Conservation (phyloP, 805 yeast species). For the Torulaspora quercuum region DNA sequence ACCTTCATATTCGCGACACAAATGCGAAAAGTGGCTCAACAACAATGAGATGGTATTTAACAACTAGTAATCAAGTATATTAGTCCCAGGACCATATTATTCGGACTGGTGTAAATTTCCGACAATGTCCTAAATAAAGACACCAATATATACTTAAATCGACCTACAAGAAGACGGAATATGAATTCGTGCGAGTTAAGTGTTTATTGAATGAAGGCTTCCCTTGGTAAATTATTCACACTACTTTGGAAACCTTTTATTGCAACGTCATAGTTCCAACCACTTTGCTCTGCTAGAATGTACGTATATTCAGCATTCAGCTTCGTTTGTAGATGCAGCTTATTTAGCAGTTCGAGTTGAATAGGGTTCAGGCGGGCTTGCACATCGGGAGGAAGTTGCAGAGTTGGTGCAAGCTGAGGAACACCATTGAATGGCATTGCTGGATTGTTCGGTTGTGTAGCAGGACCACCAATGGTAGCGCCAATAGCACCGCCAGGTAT, state of each 20-base stretch:
- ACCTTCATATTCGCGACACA: slow-evolving; percentile 3
- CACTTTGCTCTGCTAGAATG: slow-evolving; percentile 83
- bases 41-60: too few species aligned
- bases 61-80: too few species aligned
- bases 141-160: not conserved
- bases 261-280: slow-evolving; percentile 74
- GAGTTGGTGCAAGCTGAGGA: slow-evolving; percentile 26
- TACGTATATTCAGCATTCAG: slow-evolving; percentile 74
- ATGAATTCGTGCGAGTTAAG: too few species aligned
- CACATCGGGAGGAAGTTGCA: slow-evolving; percentile 55
- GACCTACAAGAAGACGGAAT: slow-evolving; percentile 1
- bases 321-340: slow-evolving; percentile 66
- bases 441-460: slow-evolving; percentile 8
- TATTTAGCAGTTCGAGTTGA: slow-evolving; percentile 64
- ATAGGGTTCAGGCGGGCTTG: slow-evolving; percentile 45
- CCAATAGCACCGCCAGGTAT: slow-evolving; percentile 1
- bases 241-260: slow-evolving; percentile 67
- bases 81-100: too few species aligned
- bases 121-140: not conserved
- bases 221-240: slow-evolving; percentile 54
- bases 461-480: slow-evolving; percentile 1
- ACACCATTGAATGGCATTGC: slow-evolving; percentile 13
- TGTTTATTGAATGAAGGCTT: slow-evolving; percentile 44
- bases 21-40: not conserved
- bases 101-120: too few species aligned